A percentile compares a stretch with the other conserved stretches of the same genome.
These are phyloP conservation scores for Venturia asperata DNA, from an alignment of 2,329 filamentous ascomycete species.

Conservation along the genomic window DNA sequence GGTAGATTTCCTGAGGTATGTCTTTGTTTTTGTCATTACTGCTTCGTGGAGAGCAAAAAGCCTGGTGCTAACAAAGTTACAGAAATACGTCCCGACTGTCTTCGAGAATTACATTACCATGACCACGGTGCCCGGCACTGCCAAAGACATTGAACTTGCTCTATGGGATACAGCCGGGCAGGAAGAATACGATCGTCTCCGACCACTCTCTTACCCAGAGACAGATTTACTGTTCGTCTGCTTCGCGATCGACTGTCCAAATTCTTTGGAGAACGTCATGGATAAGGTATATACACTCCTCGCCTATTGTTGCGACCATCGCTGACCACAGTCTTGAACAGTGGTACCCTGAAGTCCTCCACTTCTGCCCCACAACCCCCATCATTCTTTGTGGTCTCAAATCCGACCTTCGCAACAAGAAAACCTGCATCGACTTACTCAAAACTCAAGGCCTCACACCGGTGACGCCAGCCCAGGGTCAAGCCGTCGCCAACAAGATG, in stretches of 20 bases:
- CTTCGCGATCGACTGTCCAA: conserved; percentile 98
- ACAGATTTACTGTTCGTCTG: conserved; percentile 97
- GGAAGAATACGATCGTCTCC: conserved; percentile 94
- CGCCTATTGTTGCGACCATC: background rate
- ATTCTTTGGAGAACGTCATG: conserved; percentile 95
- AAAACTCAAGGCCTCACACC: conserved; percentile 96
- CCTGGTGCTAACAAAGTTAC: conserved; percentile 16
- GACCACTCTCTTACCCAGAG: conserved; percentile 94
- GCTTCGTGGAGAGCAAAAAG: background rate
- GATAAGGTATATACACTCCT: conserved; percentile 68
- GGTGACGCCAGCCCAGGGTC: conserved; percentile 84
- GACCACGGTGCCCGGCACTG: conserved; percentile 76
- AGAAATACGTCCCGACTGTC: conserved; percentile 99
- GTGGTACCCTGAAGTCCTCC: conserved; percentile 99
- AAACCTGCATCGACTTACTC: conserved; percentile 95
- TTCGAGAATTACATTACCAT: conserved; percentile 99
- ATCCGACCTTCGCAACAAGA: conserved; percentile 90
- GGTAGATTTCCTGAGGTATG: conserved; percentile 95
- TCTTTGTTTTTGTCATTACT: background rate
- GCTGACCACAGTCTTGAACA: conserved; percentile 38
- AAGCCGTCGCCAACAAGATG: conserved; percentile 87
- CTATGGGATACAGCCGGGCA: conserved; percentile 98
- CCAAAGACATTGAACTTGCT: conserved; percentile 92
- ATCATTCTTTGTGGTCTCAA: conserved; percentile 94
- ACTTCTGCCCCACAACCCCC: conserved; percentile 96